phyloP scores from a whole-genome alignment of 2,329 filamentous ascomycete genomes.

The Apiospora aurea region DNA sequence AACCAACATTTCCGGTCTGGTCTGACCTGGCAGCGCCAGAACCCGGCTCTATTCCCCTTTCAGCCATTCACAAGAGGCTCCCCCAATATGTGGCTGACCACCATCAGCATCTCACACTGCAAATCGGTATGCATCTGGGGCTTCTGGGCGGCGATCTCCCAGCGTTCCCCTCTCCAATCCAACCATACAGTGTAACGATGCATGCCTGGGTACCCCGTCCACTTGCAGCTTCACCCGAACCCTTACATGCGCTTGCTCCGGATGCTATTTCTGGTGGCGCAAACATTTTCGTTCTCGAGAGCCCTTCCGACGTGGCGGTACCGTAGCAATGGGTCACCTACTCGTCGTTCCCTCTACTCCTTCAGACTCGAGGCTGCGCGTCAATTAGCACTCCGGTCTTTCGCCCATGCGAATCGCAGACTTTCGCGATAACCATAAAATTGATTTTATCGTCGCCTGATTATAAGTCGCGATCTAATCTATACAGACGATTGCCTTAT shows the following conservation, averaged over 20 bases:
- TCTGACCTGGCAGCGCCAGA: not conserved
- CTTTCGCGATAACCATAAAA: not conserved
- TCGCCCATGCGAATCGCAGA: not conserved
- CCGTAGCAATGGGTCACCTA: not conserved
- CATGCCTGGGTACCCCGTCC: not conserved
- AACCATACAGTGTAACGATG: conserved; percentile 13
- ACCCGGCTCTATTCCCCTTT: conserved; percentile 17
- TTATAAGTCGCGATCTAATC: not conserved
- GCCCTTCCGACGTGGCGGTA: conserved; percentile 6
- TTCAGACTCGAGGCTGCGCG: not conserved
- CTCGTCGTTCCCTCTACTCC: not conserved
- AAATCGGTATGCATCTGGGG: not conserved
- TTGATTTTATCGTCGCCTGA: not conserved
- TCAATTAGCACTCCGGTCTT: not conserved
- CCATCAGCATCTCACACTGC: conserved; percentile 9
- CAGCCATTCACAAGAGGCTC: conserved; percentile 10
- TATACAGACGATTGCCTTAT: not conserved
- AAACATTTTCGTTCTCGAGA: conserved; percentile 16
- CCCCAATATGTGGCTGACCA: conserved; percentile 18
- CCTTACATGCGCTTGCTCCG: not conserved
- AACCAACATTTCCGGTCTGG: not conserved
- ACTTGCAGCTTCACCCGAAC: conserved; percentile 12
- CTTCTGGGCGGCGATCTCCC: conserved; percentile 6
- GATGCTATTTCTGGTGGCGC: not conserved
- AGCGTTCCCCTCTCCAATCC: conserved; percentile 8